phyloP scores from a whole-genome alignment of 495 filamentous ascomycete species.

The Terfezia claveryi region DNA sequence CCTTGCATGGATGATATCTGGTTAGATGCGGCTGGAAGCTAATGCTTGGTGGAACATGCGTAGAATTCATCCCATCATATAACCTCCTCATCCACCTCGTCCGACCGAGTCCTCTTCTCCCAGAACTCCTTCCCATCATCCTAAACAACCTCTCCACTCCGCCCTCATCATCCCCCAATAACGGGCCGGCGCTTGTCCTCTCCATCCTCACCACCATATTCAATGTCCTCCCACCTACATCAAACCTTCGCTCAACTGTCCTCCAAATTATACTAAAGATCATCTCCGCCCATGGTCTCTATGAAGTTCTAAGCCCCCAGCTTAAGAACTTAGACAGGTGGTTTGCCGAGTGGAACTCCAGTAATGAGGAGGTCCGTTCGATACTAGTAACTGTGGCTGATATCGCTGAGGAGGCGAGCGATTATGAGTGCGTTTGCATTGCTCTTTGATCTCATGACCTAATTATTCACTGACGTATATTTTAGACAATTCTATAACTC shows the following conservation, averaged over 20 bases:
- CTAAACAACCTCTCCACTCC: constrained; percentile 74
- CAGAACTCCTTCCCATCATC: constrained; percentile 65
- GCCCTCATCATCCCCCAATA: constrained; percentile 59
- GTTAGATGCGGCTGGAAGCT: background rate
- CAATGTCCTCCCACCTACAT: constrained; percentile 62
- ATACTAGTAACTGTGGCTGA: constrained; percentile 61
- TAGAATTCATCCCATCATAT: constrained; percentile 81
- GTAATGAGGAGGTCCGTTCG: constrained; percentile 58
- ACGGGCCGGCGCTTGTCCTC: constrained; percentile 65
- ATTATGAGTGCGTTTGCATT: constrained; percentile 37
- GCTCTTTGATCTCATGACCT: background rate
- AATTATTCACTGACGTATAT: too few species aligned
- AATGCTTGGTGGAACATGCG: background rate
- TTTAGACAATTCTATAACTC: constrained; percentile 51
- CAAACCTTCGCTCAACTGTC: constrained; percentile 69
- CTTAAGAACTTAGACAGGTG: constrained; percentile 58
- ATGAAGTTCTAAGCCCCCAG: constrained; percentile 58
- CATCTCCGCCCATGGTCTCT: constrained; percentile 47
- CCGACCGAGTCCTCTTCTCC: constrained; percentile 55
- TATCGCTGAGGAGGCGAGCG: constrained; percentile 50
- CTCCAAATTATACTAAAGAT: constrained; percentile 64
- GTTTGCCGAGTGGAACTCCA: constrained; percentile 64
- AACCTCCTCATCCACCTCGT: constrained; percentile 89
- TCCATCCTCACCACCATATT: constrained; percentile 83
- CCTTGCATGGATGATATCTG: background rate